Evolutionary conservation across 2,329 filamentous ascomycete genomes (phyloP), one percentile per base, ranked within the genome.

Genomic region (Nemania sp.): DNA sequence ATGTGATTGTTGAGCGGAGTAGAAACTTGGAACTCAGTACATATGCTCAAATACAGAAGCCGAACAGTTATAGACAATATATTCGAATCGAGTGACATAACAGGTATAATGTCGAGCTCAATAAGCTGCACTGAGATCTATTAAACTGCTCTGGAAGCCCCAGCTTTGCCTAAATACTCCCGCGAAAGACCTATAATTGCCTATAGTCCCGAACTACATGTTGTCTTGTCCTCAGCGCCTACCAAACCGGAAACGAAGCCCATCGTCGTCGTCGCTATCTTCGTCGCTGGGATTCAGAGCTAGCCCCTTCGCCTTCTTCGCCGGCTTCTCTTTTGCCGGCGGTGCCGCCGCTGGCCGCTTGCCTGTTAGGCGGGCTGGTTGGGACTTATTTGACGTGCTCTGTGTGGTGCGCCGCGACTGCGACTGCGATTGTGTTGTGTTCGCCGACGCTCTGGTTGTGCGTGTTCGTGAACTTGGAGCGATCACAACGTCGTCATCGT

Each of bases 171-270:
- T 15, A 36, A 36, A 19, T 36, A 4, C n/a, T 12, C n/a, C n/a
- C 4, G n/a, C 26, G 6, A 9, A 5, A 12, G 28, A 5, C 28
- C 12, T 12, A 6, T 20, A 6, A 8, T 37, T 6, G 34, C n/a
- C 15, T 37, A 5, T 31, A 31, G n/a, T 23, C 3, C 8, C 2
- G 9, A 23, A 11, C 9, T 14, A 23, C 7, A 4, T 8, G 22
- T 20, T 11, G 8, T 11, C 12, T 19, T 15, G 26, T 19, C 26
- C 34, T 63, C 73, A 73, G 63, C 80, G 73, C 66, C 75, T 77
- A 24, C 79, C 76, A 64, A 84, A 84, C 49, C 75, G 74, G 63
- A 84, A 84, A 60, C 77, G 77, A 45, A 82, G 72, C n/a, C n/a
- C n/a, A 55, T 82, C 81, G 53, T 83, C 81, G 39, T 83, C 81